A percentile compares a stretch with the other conserved stretches of the same genome.
These are phyloP conservation scores for Coffea canephora DNA, from an alignment of 257 asterid species.

Conservation along the genomic window DNA sequence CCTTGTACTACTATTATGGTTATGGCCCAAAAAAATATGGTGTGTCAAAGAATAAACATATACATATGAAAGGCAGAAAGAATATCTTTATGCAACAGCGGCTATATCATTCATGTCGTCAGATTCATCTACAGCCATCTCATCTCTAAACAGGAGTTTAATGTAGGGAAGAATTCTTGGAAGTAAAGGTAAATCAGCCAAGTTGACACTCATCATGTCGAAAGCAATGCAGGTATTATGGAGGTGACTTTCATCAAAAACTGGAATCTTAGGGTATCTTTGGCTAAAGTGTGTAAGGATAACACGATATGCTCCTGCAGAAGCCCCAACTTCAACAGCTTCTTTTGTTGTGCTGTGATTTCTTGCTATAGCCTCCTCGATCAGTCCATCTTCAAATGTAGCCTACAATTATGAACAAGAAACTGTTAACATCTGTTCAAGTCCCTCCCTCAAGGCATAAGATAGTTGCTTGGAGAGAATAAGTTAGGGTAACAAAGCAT, in stretches of 20 bases:
- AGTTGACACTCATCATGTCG: constrained; percentile 91
- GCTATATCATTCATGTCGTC: constrained; percentile 46
- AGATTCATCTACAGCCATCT: constrained; percentile 65
- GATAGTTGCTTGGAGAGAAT: background rate
- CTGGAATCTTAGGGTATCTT: constrained; percentile 93
- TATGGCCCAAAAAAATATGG: no score
- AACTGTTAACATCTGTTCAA: background rate
- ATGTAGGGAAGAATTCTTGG: constrained; percentile 78
- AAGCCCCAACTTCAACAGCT: constrained; percentile 74
- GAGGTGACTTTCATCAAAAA: constrained; percentile 67
- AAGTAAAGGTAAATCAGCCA: constrained; percentile 75
- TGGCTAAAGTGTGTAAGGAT: constrained; percentile 97
- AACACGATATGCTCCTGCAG: constrained; percentile 76
- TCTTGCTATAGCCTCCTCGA: constrained; percentile 74
- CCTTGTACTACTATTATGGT: no score
- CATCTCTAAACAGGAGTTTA: constrained; percentile 73
- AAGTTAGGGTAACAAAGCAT: background rate
- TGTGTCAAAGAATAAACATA: background rate
- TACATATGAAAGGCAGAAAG: no score
- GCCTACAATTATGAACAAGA: constrained; percentile 51
- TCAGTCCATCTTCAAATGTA: constrained; percentile 82
- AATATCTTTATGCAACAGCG: constrained; percentile 28
- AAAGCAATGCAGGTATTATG: constrained; percentile 86
- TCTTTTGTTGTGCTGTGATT: constrained; percentile 93
- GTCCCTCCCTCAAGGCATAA: background rate